Base-by-base conservation (phyloP, 192 early-diverging fungal genomes). In the Kickxella alabastrina region DNA sequence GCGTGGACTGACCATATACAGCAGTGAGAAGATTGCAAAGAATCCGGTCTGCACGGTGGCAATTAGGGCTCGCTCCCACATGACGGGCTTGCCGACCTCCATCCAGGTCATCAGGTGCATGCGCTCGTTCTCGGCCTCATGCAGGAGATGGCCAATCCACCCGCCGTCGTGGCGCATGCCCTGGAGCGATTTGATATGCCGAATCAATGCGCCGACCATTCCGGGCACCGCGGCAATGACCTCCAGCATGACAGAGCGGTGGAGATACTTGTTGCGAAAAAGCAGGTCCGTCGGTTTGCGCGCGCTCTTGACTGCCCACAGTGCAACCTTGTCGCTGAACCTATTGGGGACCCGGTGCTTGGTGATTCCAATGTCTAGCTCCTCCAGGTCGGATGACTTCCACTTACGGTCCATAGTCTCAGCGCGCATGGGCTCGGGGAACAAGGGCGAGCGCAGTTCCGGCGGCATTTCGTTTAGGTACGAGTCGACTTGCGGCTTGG, bases 71-170 rank as follows among this genome's bases (percentile, higher is more conserved):
- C 88, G 69, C 50, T 91, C 83, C 52, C 74, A 79, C 0, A 81
- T 22, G 8, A 70, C 79, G 1, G 87, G 87, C 48, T 85, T 72
- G 29, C 82, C 64, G 22, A 85, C 62, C 44, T 83, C 83, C 83
- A 88, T 89, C 86, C 86, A 91, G 6, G 86, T 91, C 59, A 86
- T 71, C 34, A 86, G 57, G 58, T 87, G 82, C 83, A 83, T 83
- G 10, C 75, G 72, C 64, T 93, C 92, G 70, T 94, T 94, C 60
- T 97, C 90, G 7, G 94, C 92, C 68, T 97, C 91, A 50, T 92
- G 90, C 32, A 95, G 72, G 36, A 97, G 59, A 47, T 92, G 91
- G 13, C 79, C 77, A 69, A 97, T 92, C 88, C 91, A 95, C 15
- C 94, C 92, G 38, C 90, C 80, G 67, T 97, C 94, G 53, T 90